Conservation (phyloP, 768 basidiomycete genomes). For the Sarcodon sp. region DNA sequence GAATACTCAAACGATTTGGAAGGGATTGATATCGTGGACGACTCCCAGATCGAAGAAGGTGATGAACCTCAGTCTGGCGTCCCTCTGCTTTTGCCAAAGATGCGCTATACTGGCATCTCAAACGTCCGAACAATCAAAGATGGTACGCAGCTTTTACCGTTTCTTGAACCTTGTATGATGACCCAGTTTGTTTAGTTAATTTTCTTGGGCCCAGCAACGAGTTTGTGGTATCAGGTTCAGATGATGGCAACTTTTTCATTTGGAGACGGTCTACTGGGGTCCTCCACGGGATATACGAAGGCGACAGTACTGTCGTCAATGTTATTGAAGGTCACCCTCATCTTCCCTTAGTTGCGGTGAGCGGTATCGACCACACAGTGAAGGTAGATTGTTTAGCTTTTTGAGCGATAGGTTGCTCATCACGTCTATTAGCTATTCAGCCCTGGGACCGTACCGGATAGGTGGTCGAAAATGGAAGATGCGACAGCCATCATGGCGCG, state of each 20-base stretch:
- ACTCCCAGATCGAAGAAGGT: conserved; percentile 11
- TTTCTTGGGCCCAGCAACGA: conserved; percentile 73
- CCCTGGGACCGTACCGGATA: conserved; percentile 31
- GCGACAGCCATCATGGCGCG: conserved; percentile 36
- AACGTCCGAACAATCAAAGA: conserved; percentile 84
- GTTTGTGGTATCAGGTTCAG: conserved; percentile 72
- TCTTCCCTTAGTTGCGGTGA: conserved; percentile 72
- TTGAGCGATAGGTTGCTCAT: conserved; percentile 1
- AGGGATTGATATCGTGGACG: conserved; percentile 14
- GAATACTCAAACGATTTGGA: conserved; percentile 20
- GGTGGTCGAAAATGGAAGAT: conserved; percentile 41
- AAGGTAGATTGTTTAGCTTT: conserved; percentile 37
- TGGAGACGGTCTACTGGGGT: conserved; percentile 62
- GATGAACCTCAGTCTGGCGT: conserved; percentile 18
- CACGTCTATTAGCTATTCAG: conserved; percentile 42
- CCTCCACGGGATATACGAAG: conserved; percentile 71
- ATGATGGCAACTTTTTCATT: conserved; percentile 81
- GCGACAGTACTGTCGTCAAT: conserved; percentile 73
- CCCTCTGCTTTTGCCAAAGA: conserved; percentile 50
- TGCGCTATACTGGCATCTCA: conserved; percentile 52
- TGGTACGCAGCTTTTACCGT: conserved; percentile 30
- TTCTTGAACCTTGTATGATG: background rate
- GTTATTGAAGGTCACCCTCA: conserved; percentile 75
- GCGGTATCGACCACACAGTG: conserved; percentile 77
- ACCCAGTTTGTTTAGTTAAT: conserved; percentile 39